Conservation (phyloP, 176 grass and related monocot species). For the Cenchrus purpureus region DNA sequence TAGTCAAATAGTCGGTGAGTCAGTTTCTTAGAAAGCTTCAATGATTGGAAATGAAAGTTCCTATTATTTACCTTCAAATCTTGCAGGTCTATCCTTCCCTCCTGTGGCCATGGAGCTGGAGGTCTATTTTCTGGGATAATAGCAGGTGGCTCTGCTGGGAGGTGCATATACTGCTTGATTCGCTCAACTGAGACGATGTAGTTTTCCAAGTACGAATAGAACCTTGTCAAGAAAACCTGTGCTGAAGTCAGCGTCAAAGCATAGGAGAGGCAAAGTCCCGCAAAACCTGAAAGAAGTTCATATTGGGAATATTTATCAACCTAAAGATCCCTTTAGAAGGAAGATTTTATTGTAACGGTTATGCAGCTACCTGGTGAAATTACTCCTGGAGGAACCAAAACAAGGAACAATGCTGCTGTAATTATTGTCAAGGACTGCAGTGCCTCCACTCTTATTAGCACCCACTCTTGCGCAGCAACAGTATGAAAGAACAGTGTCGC, state of each 20-base stretch:
- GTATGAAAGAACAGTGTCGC: conserved; percentile 90
- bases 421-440: conserved; percentile 80
- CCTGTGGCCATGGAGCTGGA: conserved; percentile 79
- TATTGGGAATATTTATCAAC: background rate
- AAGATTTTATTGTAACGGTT: background rate
- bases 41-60: conserved; percentile 6
- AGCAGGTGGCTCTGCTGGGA: conserved; percentile 72
- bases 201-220: conserved; percentile 84
- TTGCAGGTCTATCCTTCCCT: conserved; percentile 83
- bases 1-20: background rate
- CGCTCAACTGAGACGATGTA: conserved; percentile 88
- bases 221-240: conserved; percentile 83
- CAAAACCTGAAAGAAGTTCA: conserved; percentile 69
- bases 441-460: conserved; percentile 85
- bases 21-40: conserved; percentile 18
- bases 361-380: conserved; percentile 74
- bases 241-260: conserved; percentile 59
- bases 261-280: conserved; percentile 92
- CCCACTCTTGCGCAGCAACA: conserved; percentile 85
- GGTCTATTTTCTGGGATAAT: conserved; percentile 73
- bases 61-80: conserved; percentile 71
- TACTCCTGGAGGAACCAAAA: conserved; percentile 69
- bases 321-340: conserved; percentile 18
- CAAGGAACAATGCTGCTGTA: conserved; percentile 70
- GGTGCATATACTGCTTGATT: conserved; percentile 88